phyloP scores from a whole-genome alignment of 768 basidiomycete genomes.

The Auricularia cornea region DNA sequence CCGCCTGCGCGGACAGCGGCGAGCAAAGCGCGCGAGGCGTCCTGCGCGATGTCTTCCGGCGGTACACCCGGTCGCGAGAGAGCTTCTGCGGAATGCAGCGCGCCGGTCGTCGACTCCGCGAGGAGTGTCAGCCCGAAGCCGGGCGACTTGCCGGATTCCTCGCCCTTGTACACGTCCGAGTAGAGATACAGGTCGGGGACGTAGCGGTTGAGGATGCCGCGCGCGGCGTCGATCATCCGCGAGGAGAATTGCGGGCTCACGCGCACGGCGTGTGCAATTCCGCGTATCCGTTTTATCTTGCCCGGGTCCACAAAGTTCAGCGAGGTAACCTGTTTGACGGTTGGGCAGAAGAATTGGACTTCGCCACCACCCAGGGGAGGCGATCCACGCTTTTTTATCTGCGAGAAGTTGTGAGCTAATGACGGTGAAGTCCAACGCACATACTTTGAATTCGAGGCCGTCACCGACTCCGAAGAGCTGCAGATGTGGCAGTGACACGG shows the following conservation, averaged over 20 bases:
- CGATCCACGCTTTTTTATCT: slow-evolving; percentile 82
- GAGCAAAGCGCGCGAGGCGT: slow-evolving; percentile 71
- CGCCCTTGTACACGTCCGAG: slow-evolving; percentile 96
- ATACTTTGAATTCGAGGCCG: slow-evolving; percentile 36
- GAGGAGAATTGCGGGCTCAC: slow-evolving; percentile 97
- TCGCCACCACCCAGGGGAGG: slow-evolving; percentile 90
- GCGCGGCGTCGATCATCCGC: slow-evolving; percentile 90
- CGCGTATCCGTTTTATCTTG: slow-evolving; percentile 88
- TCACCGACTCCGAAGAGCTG: too few relatives aligned
- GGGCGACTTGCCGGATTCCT: slow-evolving; percentile 97
- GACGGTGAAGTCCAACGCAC: slow-evolving; percentile 16
- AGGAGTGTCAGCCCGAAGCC: slow-evolving; percentile 89
- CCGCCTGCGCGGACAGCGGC: slow-evolving; percentile 75
- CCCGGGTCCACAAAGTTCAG: slow-evolving; percentile 88
- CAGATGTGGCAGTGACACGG: too few relatives aligned
- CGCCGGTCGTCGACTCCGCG: slow-evolving; percentile 87
- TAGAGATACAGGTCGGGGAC: slow-evolving; percentile 98
- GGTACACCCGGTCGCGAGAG: slow-evolving; percentile 73
- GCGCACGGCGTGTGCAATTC: slow-evolving; percentile 95
- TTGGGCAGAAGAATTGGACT: slow-evolving; percentile 85
- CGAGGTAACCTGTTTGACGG: slow-evolving; percentile 85
- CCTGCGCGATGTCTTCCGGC: slow-evolving; percentile 87
- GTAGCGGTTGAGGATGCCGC: slow-evolving; percentile 88
- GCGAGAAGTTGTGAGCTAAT: slow-evolving; percentile 1
- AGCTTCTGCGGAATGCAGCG: slow-evolving; percentile 80